Base-by-base conservation (phyloP, 2,329 filamentous ascomycete genomes). In the Claviceps sp. region DNA sequence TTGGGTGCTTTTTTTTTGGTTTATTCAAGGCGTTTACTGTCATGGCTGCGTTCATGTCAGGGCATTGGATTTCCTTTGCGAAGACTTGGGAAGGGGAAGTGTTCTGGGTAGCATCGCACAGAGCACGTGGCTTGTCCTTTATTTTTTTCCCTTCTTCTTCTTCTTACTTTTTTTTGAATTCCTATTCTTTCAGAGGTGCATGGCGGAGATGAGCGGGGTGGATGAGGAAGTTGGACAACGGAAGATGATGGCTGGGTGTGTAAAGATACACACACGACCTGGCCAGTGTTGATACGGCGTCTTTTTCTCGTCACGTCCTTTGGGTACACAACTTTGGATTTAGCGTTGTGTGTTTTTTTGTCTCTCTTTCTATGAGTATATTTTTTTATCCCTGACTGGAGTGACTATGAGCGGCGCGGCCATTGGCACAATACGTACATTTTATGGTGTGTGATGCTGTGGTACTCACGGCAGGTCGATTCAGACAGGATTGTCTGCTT, bases 121-220 rank as follows among this genome's bases (percentile, higher is more conserved):
- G 30, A 42, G 4, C 30, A 26, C 40, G 22, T 11, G 5, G 20
- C 30, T 40, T 46, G 37, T 20, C 26, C 16, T 26, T 26, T 30
- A 16, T 44, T 26, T 44, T 13, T 7, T 16, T 3, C 1, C 16
- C 16, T 6, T 26, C 40, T 44, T 49, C 18, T 45, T 7, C n/a
- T 20, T 42, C 20, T 13, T 42, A 4, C 20, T n/a, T 8, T 46
- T 22, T 11, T 30, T 13, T n/a, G 55, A 63, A 24, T 65, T 51
- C 57, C 62, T 62, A 11, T 58, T 52, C 50, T 58, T 34, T 34
- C 30, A 34, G 30, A 34, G 30, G 30, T 34, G 30, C 9, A 34
- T 11, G 30, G 30, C 11, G 30, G 30, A 34, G 30, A 34, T 34
- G 30, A 34, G 30, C 30, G 30, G 30, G 30, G 30, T 34, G 9